Evolutionary conservation across 2,329 filamentous ascomycete genomes (phyloP).

Genomic region (Albifimbria verrucaria): DNA sequence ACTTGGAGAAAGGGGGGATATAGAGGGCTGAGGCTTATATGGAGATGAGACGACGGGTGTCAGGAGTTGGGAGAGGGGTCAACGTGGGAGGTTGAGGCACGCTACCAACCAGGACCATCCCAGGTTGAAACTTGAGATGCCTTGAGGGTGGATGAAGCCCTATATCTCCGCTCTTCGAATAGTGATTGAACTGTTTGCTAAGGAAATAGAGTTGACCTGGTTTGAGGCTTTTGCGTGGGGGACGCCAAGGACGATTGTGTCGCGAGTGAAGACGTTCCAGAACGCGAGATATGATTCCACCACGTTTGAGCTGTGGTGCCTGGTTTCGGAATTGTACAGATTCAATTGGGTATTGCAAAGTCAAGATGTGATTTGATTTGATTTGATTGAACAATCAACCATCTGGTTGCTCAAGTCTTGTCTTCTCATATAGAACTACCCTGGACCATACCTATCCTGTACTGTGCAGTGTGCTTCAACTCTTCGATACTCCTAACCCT

Average conservation of each 20-base stretch:
- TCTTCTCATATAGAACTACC: not conserved
- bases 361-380: not conserved
- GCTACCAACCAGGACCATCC: not conserved
- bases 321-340: no score
- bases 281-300: not conserved
- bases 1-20: not conserved
- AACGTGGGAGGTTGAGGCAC: not conserved
- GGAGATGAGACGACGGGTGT: not conserved
- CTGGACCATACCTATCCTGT: not conserved
- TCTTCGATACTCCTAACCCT: not conserved
- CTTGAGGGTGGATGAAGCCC: not conserved
- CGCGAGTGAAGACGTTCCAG: no score
- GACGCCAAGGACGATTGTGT: no score
- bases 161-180: not conserved
- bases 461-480: no score
- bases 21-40: not conserved
- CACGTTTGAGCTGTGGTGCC: not conserved
- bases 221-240: no score
- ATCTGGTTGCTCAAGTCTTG: not conserved
- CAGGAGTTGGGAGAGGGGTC: not conserved
- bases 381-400: not conserved
- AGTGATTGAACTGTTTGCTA: not conserved
- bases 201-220: no score
- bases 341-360: no score
- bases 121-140: not conserved